Evolutionary conservation across 805 yeast species (phyloP), one percentile per base, ranked within the genome.

Genomic region (Wickerhamia fluorescens): DNA sequence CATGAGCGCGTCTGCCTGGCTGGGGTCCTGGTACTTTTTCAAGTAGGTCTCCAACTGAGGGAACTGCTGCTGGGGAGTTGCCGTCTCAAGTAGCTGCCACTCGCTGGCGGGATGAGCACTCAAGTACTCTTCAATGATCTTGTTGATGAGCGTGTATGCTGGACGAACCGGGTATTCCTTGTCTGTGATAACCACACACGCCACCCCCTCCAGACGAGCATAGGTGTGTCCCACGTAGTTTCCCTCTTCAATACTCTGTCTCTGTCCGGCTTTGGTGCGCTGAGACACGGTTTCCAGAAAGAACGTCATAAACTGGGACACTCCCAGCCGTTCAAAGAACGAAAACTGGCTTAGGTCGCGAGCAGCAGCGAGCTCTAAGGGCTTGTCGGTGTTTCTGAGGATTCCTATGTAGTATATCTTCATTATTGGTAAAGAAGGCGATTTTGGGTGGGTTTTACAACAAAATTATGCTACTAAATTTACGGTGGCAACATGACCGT

Each of bases 101-200:
- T 79, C 77, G 12, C 57, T 51, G 25, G 75, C 70, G 8, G 96
- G 95, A 53, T 83, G 87, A 38, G 79, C 75, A 8, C 88, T 67
- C 31, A 89, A 61, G 58, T 85, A 92, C 56, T 89, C 97, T 46
- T 92, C 98, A 43, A 86, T 67, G 14, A 89, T 65, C 61, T 86
- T 89, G 69, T 89, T 89, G 47, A 92, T 71, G 35, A 92, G 66
- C 2, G 96, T 84, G 59, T 86, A 89, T 1, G 96, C 97, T 9
- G 96, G 97, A 53, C 98, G 73, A 18, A 86, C 89, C 2, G 97
- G 98, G 58, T 92, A 92, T 44, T 89, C 96, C 55, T 84, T 83
- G 56, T 92, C 98, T 25, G 95, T 75, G 54, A 92, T 83, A 37
- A 92, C 61, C 19, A 92, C 95, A 38, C 95, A 95, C 14, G 94